Conservation (phyloP, 2,329 filamentous ascomycete species). For the Sclerotinia spermophila region DNA sequence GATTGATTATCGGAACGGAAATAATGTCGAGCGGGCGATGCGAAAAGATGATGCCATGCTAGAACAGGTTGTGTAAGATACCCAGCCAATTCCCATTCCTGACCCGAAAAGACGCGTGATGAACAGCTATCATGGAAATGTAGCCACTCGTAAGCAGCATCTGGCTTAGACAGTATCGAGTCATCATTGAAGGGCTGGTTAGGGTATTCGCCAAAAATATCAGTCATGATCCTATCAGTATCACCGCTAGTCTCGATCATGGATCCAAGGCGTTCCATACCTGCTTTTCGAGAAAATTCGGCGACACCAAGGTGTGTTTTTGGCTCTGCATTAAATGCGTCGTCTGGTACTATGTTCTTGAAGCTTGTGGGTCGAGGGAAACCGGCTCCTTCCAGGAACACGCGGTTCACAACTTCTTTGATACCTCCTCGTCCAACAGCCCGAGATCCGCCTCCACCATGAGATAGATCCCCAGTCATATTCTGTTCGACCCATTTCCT, state of each 20-base stretch:
- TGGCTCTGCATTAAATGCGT: slow-evolving; percentile 40
- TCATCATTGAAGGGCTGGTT: slow-evolving; percentile 91
- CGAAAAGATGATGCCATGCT: slow-evolving; percentile 89
- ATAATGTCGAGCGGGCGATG: slow-evolving; percentile 54
- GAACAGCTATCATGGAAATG: slow-evolving; percentile 87
- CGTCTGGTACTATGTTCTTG: slow-evolving; percentile 26
- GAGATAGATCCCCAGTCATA: slow-evolving; percentile 62
- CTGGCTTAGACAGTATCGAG: slow-evolving; percentile 82
- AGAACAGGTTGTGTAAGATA: slow-evolving; percentile 85
- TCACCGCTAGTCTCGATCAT: slow-evolving; percentile 80
- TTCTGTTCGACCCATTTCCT: slow-evolving; percentile 74
- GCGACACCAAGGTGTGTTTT: slow-evolving; percentile 64
- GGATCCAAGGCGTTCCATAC: slow-evolving; percentile 67
- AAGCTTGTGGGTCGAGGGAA: slow-evolving; percentile 46
- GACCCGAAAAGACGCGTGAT: slow-evolving; percentile 71
- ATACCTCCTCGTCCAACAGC: slow-evolving; percentile 68
- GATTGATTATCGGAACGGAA: slow-evolving; percentile 40
- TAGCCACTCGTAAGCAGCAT: slow-evolving; percentile 81
- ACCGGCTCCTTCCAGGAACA: slow-evolving; percentile 75
- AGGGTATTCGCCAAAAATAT: slow-evolving; percentile 84
- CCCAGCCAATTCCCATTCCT: slow-evolving; percentile 87
- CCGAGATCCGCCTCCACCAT: slow-evolving; percentile 67
- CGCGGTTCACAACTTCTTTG: slow-evolving; percentile 72
- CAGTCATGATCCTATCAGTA: slow-evolving; percentile 71
- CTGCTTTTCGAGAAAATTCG: slow-evolving; percentile 67